Percentiles rank a stretch among this genome's conserved stretches.
Evolutionary conservation across 257 asterid genomes (phyloP).

Genomic region (Agastache rugosa): DNA sequence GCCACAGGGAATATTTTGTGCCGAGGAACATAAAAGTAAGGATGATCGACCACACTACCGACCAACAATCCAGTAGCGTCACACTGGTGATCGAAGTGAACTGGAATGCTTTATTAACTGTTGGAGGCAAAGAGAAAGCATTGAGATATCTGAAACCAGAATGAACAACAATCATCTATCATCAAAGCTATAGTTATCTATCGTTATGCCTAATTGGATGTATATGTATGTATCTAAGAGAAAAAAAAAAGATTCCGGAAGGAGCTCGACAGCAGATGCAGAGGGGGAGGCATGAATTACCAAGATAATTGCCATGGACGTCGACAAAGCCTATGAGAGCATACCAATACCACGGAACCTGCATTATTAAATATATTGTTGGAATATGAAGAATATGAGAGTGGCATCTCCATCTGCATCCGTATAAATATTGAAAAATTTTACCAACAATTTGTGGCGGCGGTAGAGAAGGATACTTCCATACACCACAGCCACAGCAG

Average conservation of each 20-base stretch:
- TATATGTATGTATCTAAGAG: no score
- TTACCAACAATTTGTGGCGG: conserved; percentile 64
- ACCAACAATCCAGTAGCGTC: conserved; percentile 74
- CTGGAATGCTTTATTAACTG: conserved; percentile 74
- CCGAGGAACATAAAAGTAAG: conserved; percentile 72
- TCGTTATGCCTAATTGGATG: background rate
- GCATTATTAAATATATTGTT: conserved; percentile 24
- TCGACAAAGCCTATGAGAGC: conserved; percentile 62
- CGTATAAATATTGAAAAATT: background rate
- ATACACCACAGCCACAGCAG: conserved; percentile 59
- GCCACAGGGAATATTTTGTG: conserved; percentile 62
- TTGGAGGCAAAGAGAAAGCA: background rate
- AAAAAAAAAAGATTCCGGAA: no score
- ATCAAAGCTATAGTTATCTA: background rate
- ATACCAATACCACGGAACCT: conserved; percentile 91
- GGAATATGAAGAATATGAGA: no score
- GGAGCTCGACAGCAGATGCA: no score
- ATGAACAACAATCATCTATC: no score
- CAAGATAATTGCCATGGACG: conserved; percentile 80
- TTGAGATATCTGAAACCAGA: no score
- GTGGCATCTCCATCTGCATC: no score
- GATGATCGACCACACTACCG: conserved; percentile 71
- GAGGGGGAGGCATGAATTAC: conserved; percentile 36
- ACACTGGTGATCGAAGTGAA: conserved; percentile 85
- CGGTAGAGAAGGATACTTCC: conserved; percentile 66